Evolutionary conservation across 345 rosid genomes (phyloP), one percentile per base, ranked within the genome.

Genomic region (Tarenaya hassleriana): DNA sequence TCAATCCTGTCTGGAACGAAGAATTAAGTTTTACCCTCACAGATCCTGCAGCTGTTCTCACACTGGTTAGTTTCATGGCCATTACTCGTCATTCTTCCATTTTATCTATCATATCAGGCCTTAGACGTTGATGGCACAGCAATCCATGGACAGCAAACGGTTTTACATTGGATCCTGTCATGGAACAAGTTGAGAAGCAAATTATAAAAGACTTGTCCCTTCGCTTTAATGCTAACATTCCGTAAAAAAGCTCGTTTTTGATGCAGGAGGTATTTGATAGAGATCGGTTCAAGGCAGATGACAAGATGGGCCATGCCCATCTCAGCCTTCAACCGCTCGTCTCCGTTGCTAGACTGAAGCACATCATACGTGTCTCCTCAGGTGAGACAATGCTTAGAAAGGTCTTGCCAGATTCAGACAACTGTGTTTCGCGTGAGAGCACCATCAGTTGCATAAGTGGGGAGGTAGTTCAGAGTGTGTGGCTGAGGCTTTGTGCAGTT

Each of bases 1-100:
- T 92, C 41, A 84, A 92, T 68, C 98, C 98, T 1, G 82, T 83
- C 45, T 92, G 98, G 98, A 84, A 92, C 45, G 96, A 92, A 77
- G 94, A 84, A 69, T 80, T 81, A 14, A 81, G 64, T 68, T 77
- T 92, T 69, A 67, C 83, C 60, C 78, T 87, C 35, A 64, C 72
- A 16, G 95, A 85, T 52, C 88, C 98, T 38, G 70, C 73, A 32
- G 86, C 82, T 58, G 64, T 66, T 69, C 70, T 92, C 18, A 55
- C 50, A 45, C 56, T 92, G 78, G 96, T 87, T 64, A 49, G 75
- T 55, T 52, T 19, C 32, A 2, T 24, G n/a, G 19, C 19, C n/a
- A 5, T 15, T 16, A 11, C 21, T 9, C 19, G 0, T 42, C n/a
- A 2, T 42, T 42, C 9, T 42, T 12, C 19, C 2, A 24, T 24